These are phyloP conservation scores for Porphyrellus cyaneotinctus DNA, from an alignment of 768 basidiomycete genomes.

Conservation along the genomic window DNA sequence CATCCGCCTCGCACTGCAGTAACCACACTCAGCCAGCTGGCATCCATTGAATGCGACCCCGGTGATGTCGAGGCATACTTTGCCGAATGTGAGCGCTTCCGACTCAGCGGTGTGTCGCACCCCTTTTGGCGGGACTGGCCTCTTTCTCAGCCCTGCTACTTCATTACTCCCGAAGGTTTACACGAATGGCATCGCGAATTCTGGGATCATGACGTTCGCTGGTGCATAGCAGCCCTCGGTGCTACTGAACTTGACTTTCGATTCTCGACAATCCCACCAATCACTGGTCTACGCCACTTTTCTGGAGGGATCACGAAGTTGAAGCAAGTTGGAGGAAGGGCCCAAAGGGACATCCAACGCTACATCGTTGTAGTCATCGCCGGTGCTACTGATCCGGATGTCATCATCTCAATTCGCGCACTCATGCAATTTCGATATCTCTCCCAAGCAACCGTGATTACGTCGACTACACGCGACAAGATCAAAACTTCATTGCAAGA, in stretches of 20 bases:
- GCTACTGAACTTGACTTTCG: neutral
- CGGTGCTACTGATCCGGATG: constrained; percentile 24
- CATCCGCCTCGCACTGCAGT: neutral
- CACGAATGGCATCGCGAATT: neutral
- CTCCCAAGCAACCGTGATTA: constrained; percentile 23
- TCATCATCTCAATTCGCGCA: constrained; percentile 33
- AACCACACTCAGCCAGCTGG: neutral
- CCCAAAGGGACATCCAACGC: constrained; percentile 37
- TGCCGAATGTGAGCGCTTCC: neutral
- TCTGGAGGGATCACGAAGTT: constrained; percentile 35
- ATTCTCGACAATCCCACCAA: neutral
- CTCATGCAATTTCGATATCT: constrained; percentile 38
- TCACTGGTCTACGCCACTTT: constrained; percentile 35
- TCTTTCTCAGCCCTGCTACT: neutral
- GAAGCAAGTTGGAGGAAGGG: constrained; percentile 40
- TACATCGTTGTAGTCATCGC: constrained; percentile 35
- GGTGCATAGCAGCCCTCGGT: neutral
- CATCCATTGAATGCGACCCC: neutral
- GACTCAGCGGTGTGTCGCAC: too few species aligned
- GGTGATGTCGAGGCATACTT: neutral
- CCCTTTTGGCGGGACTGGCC: neutral
- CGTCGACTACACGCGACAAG: constrained; percentile 11
- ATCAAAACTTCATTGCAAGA: constrained; percentile 22
- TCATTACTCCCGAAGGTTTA: neutral
- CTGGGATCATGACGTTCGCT: neutral